A percentile compares a stretch with the other conserved stretches of the same genome.
Conservation (phyloP, 2,329 filamentous ascomycete genomes). For the Domatiomyces catenatus region DNA sequence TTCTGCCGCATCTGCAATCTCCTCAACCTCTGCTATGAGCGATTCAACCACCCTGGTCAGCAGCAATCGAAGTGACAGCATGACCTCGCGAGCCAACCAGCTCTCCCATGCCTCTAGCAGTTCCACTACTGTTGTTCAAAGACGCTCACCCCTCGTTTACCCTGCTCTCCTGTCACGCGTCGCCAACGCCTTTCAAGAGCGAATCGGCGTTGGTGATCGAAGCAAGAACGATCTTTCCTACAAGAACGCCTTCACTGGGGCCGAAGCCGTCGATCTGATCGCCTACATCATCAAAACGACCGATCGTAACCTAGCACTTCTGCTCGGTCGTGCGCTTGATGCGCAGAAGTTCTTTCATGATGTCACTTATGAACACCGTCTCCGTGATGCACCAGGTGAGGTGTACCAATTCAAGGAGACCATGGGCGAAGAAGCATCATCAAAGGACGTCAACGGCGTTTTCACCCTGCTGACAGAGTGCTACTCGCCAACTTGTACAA, state of each 20-base stretch:
- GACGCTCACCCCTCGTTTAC: conserved; percentile 71
- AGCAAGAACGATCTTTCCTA: conserved; percentile 96
- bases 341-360: conserved; percentile 99
- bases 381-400: conserved; percentile 85
- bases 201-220: conserved; percentile 70
- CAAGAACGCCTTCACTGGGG: conserved; percentile 90
- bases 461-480: conserved; percentile 94
- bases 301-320: conserved; percentile 80
- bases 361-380: conserved; percentile 89
- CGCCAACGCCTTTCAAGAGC: conserved; percentile 77
- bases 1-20: conserved; percentile 70
- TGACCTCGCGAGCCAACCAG: conserved; percentile 38
- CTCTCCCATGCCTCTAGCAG: conserved; percentile 41
- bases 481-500: conserved; percentile 92
- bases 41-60: conserved; percentile 43
- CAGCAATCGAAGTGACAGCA: conserved; percentile 41
- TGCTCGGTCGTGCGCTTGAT: conserved; percentile 81
- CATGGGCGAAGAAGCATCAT: conserved; percentile 56
- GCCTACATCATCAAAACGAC: conserved; percentile 95
- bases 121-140: conserved; percentile 47
- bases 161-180: conserved; percentile 88
- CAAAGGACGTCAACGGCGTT: conserved; percentile 77
- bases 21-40: conserved; percentile 9
- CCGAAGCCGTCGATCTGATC: conserved; percentile 88
- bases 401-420: conserved; percentile 96